Base-by-base conservation (phyloP, 805 yeast genomes). In the Ogataea sp. region DNA sequence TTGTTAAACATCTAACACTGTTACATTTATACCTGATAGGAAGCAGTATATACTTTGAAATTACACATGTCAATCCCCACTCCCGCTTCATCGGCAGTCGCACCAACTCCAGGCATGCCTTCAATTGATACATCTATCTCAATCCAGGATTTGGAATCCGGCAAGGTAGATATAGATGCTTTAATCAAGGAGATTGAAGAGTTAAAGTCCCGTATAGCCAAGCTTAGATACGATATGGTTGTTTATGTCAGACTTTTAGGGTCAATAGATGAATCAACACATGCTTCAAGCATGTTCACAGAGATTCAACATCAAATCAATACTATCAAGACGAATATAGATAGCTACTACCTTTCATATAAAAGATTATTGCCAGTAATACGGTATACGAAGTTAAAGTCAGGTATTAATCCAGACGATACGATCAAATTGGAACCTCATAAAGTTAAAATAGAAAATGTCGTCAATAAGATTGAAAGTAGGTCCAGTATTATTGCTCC, bases 401-500 rank as follows among this genome's bases (percentile, higher is more conserved):
- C 67, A 36, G 78, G 78, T 0, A 64, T 70, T 41, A 73, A 68
- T 32, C 76, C 70, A 3, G 77, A 71, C 45, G 66, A 61, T 11
- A 54, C 59, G n/a, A 60, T 67, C n/a, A 55, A 50, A 39, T 44
- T 59, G 1, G 33, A 26, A 0, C 42, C 42, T 8, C 57, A 49
- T 32, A 50, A 47, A 13, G 59, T 58, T 8, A 52, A 49, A 18
- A 46, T 50, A 28, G 59, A 53, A 9, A 15, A 47, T 7, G 44
- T 46, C 24, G 6, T 20, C 6, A 30, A 10, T 16, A 29, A 16
- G 11, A 8, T 6, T 16, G 32, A 29, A 20, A 10, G 4, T 29
- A 29, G 32, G 16, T 10, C 32, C 5, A 6, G 20, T 6, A 29
- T 13, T 14, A 16, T 6, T 14, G 16, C 32, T 6, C 20, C 20